A percentile compares a stretch with the other conserved stretches of the same genome.
phyloP scores from a whole-genome alignment of 2,329 filamentous ascomycete species.

The Calonectria pseudoreteaudii region DNA sequence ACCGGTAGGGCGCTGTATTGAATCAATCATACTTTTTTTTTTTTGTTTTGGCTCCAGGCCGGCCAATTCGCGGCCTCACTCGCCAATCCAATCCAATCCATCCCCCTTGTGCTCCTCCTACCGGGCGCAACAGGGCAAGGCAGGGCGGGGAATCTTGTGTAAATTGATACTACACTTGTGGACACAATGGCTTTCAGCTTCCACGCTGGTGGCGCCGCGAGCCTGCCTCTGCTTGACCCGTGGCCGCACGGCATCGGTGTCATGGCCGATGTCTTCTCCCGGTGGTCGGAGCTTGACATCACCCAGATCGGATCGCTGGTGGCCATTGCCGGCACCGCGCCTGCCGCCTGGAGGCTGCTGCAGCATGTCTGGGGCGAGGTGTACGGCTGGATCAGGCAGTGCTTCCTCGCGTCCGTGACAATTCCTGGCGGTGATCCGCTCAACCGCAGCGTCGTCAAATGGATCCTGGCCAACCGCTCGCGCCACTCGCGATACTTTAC shows the following conservation, averaged over 20 bases:
- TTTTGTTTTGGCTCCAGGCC: background rate
- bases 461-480: constrained; percentile 55
- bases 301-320: constrained; percentile 58
- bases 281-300: constrained; percentile 59
- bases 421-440: constrained; percentile 58
- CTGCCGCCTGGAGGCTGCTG: constrained; percentile 54
- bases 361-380: constrained; percentile 50
- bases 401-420: constrained; percentile 58
- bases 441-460: constrained; percentile 58
- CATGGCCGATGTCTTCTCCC: constrained; percentile 51
- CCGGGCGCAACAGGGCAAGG: too few species aligned
- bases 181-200: constrained; percentile 36
- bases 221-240: constrained; percentile 42
- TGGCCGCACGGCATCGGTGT: constrained; percentile 49
- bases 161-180: background rate
- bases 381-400: constrained; percentile 54
- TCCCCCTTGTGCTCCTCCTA: too few species aligned
- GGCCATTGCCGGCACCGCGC: constrained; percentile 56
- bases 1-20: background rate
- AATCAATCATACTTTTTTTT: background rate
- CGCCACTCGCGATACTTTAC: constrained; percentile 57
- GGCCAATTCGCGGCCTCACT: constrained; percentile 8
- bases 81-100: too few species aligned
- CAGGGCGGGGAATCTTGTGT: background rate
- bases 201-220: constrained; percentile 33